Conservation (phyloP, 805 yeast genomes). For the Myxozyma nipponensis region DNA sequence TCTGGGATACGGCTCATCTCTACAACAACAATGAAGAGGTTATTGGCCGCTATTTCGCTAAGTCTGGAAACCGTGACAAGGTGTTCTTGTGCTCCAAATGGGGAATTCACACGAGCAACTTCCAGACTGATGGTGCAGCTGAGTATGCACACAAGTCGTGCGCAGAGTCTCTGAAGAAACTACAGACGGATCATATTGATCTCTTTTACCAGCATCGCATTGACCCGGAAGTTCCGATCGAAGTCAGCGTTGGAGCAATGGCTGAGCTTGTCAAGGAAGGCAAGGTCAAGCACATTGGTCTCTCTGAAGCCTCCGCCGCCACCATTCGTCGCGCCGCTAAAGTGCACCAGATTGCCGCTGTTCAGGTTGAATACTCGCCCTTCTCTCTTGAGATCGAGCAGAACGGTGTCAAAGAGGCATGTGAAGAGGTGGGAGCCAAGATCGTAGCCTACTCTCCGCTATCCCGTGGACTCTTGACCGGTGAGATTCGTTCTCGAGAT, state of each 20-base stretch:
- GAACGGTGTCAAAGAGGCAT: slow-evolving; percentile 61
- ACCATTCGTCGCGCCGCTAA: slow-evolving; percentile 58
- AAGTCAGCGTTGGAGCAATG: slow-evolving; percentile 54
- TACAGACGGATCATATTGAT: slow-evolving; percentile 39
- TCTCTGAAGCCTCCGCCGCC: slow-evolving; percentile 65
- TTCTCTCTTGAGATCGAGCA: slow-evolving; percentile 57
- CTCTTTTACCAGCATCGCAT: slow-evolving; percentile 72
- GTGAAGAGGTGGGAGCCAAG: slow-evolving; percentile 58
- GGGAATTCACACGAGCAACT: slow-evolving; percentile 37
- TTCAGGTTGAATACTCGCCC: slow-evolving; percentile 77
- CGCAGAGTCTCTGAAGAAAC: slow-evolving; percentile 15
- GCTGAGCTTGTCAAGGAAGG: slow-evolving; percentile 61
- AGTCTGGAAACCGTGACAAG: slow-evolving; percentile 47
- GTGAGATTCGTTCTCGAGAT: slow-evolving; percentile 45
- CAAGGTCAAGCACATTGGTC: slow-evolving; percentile 62
- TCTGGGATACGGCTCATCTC: slow-evolving; percentile 67
- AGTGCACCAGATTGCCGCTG: slow-evolving; percentile 56
- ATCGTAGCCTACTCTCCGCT: slow-evolving; percentile 80
- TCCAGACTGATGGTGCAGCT: slow-evolving; percentile 32
- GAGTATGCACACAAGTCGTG: slow-evolving; percentile 18
- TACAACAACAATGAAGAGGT: slow-evolving; percentile 58
- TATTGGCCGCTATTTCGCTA: slow-evolving; percentile 50
- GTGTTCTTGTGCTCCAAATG: slow-evolving; percentile 63
- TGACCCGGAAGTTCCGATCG: slow-evolving; percentile 54
- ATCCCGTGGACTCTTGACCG: slow-evolving; percentile 74